Percentiles rank a stretch among this genome's conserved stretches.
These are phyloP conservation scores for Aspergillus texensis DNA, from an alignment of 2,329 filamentous ascomycete genomes.

Conservation along the genomic window DNA sequence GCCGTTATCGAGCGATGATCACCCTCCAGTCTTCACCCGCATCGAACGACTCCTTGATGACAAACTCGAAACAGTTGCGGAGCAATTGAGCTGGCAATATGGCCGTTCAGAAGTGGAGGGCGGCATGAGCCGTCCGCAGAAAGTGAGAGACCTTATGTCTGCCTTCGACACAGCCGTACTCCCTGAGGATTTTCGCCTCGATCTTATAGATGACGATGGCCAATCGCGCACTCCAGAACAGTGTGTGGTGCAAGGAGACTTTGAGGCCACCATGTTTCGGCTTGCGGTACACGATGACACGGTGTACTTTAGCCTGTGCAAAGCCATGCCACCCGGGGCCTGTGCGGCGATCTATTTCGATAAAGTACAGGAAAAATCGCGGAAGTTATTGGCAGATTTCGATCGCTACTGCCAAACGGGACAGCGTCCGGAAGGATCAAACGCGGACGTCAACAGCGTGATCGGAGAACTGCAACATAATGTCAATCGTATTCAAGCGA, in stretches of 20 bases:
- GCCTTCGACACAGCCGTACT: slow-evolving; percentile 44
- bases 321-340: slow-evolving; percentile 44
- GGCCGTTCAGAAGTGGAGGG: slow-evolving; percentile 28
- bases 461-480: slow-evolving; percentile 33
- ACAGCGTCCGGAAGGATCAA: slow-evolving; percentile 24
- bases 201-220: slow-evolving; percentile 40
- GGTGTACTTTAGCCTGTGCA: slow-evolving; percentile 45
- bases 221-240: slow-evolving; percentile 41
- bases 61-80: slow-evolving; percentile 36
- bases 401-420: slow-evolving; percentile 43
- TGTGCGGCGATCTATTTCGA: slow-evolving; percentile 49
- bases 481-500: slow-evolving; percentile 35
- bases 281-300: slow-evolving; percentile 48
- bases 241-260: slow-evolving; percentile 48
- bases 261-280: slow-evolving; percentile 49
- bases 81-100: slow-evolving; percentile 39
- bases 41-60: slow-evolving; percentile 37
- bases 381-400: slow-evolving; percentile 41
- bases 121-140: slow-evolving; percentile 41
- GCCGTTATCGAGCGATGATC: slow-evolving; percentile 35
- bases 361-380: slow-evolving; percentile 42
- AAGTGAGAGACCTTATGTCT: slow-evolving; percentile 49
- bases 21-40: slow-evolving; percentile 30
- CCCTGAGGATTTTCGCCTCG: slow-evolving; percentile 45
- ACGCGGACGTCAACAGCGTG: slow-evolving; percentile 34